Conservation (phyloP, 495 filamentous ascomycete genomes). For the Barbatosphaeria neglecta region DNA sequence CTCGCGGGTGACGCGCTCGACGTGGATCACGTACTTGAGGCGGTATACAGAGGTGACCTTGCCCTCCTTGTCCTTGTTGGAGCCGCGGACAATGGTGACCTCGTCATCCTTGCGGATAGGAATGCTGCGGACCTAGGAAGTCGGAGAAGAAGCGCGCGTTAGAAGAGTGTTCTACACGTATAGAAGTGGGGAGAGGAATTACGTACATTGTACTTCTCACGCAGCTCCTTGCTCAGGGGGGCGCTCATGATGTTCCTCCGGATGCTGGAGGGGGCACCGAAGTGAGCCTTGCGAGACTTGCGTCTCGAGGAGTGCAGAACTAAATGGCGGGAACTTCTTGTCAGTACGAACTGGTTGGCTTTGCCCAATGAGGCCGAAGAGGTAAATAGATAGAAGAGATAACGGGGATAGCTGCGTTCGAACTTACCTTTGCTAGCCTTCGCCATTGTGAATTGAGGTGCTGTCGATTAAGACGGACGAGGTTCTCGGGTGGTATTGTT, state of each 20-base stretch:
- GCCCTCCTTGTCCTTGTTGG: constrained; percentile 90
- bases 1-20: constrained; percentile 86
- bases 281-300: constrained; percentile 97
- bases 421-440: constrained; percentile 22
- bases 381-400: not conserved
- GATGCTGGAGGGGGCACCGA: constrained; percentile 78
- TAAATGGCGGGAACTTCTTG: constrained; percentile 17
- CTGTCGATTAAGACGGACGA: constrained; percentile 10
- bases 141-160: too few species aligned
- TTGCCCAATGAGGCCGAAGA: constrained; percentile 4
- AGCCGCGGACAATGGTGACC: constrained; percentile 75
- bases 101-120: constrained; percentile 98
- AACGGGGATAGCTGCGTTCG: not conserved
- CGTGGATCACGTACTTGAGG: constrained; percentile 88
- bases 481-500: not conserved
- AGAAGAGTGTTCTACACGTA: constrained; percentile 1
- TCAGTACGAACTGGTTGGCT: too few species aligned
- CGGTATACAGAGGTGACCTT: constrained; percentile 95
- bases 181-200: constrained; percentile 1
- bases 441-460: constrained; percentile 20
- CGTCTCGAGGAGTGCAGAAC: constrained; percentile 57
- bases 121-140: constrained; percentile 74
- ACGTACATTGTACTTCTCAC: constrained; percentile 88
- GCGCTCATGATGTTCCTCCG: constrained; percentile 92
- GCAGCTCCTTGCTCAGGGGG: constrained; percentile 85